Evolutionary conservation across 2,329 filamentous ascomycete genomes (phyloP), one percentile per base, ranked within the genome.

Genomic region (Purpureocillium lavendulum): DNA sequence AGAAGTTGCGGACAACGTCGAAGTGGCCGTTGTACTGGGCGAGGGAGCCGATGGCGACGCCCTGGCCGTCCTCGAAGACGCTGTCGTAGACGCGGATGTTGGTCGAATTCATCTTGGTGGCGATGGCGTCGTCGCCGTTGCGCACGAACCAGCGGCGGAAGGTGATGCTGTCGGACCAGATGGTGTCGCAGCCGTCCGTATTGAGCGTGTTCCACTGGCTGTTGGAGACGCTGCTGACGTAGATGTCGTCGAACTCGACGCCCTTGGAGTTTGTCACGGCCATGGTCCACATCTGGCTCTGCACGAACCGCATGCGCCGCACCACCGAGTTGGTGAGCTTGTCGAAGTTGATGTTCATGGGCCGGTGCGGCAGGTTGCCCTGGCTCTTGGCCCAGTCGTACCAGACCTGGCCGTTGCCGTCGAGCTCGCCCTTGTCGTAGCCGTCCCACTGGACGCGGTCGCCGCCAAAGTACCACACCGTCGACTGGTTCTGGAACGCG

Each of bases 261-360:
- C 70, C 55, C 7, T 65, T 44, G 3, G 68, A 70, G 50, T 70
- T 57, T 9, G 70, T 70, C 24, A 75, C 63, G 1, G 69, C 69
- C 64, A 77, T 70, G 1, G 70, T 71, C 67, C 75, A 80, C 75
- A 80, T 79, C 56, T 79, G 75, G 43, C 67, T 73, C 43, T 74
- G 67, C 7, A 79, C 55, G 45, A 75, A 77, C 3, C 60, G 60
- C 13, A 78, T 43, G 3, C 70, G 64, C 30, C 60, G 56, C 11
- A 78, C 58, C 4, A 68, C 51, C 1, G 68, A 69, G 49, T 77
- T 68, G 5, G 55, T 68, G 4, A 72, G 60, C 3, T 61, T 57
- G 14, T 58, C 46, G 36, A 57, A 58, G 41, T 61, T 66, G 49
- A 78, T 65, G 14, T 70, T 75, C 46, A 79, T 67, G 8, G 73